Evolutionary conservation across 2,329 filamentous ascomycete species (phyloP).

Genomic region (Scolecobasidium constrictum): DNA sequence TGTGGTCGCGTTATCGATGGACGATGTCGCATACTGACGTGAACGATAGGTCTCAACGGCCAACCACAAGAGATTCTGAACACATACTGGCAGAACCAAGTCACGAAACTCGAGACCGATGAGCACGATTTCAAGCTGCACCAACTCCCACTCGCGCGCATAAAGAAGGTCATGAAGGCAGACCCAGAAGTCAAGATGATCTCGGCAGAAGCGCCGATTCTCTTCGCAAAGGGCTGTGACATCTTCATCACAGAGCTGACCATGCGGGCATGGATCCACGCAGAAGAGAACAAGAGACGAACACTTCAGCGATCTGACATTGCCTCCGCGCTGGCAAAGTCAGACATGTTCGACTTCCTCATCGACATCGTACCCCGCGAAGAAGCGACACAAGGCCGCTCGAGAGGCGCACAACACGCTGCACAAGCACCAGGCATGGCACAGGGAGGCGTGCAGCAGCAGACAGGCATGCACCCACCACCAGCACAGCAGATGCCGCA

Average conservation of each 20-base stretch:
- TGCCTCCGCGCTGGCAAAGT: slow-evolving; percentile 88
- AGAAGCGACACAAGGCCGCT: slow-evolving; percentile 77
- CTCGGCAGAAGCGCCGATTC: slow-evolving; percentile 90
- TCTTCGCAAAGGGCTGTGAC: slow-evolving; percentile 97
- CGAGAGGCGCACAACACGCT: slow-evolving; percentile 19
- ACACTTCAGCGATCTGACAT: slow-evolving; percentile 95
- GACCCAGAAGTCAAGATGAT: slow-evolving; percentile 99
- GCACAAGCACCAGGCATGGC: slow-evolving; percentile 27
- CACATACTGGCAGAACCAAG: slow-evolving; percentile 98
- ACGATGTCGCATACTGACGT: neutral
- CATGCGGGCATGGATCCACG: slow-evolving; percentile 99
- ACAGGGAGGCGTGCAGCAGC: slow-evolving; percentile 28
- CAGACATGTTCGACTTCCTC: slow-evolving; percentile 99
- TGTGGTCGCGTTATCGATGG: neutral
- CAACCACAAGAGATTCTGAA: slow-evolving; percentile 95
- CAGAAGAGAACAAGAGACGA: slow-evolving; percentile 95
- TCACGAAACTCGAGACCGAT: slow-evolving; percentile 88
- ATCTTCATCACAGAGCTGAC: slow-evolving; percentile 99
- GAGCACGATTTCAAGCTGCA: slow-evolving; percentile 98
- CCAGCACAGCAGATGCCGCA: slow-evolving; percentile 41
- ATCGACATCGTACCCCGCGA: slow-evolving; percentile 98
- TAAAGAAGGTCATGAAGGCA: slow-evolving; percentile 99
- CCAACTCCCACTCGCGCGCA: slow-evolving; percentile 89
- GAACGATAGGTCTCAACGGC: slow-evolving; percentile 78
- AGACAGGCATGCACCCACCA: slow-evolving; percentile 25